Percentiles rank a stretch among this genome's conserved stretches.
Evolutionary conservation across 1,284 basidiomycete genomes (phyloP).

Genomic region (Leccinum fallax): DNA sequence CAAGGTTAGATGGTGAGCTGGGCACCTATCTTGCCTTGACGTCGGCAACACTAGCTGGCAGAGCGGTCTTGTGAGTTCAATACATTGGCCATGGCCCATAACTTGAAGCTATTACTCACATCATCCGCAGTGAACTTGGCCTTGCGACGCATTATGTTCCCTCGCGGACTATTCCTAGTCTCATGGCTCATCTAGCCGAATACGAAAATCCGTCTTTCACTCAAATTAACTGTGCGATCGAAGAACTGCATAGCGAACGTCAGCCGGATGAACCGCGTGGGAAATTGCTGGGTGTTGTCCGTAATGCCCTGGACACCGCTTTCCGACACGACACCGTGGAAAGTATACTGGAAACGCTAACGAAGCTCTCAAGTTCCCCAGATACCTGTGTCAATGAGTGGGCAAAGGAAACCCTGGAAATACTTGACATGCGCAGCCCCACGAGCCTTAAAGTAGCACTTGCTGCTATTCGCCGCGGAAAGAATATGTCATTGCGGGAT

Average conservation of each 20-base stretch:
- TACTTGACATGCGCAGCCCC: slow-evolving; percentile 76
- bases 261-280: slow-evolving; percentile 58
- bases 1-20: slow-evolving; percentile 87
- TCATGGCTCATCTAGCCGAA: slow-evolving; percentile 63
- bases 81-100: slow-evolving; percentile 6
- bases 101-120: slow-evolving; percentile 9
- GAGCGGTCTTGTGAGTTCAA: slow-evolving; percentile 78
- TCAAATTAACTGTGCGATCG: slow-evolving; percentile 61
- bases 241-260: slow-evolving; percentile 66
- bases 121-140: slow-evolving; percentile 70
- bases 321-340: slow-evolving; percentile 75
- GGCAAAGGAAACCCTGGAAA: slow-evolving; percentile 70
- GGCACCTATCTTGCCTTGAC: slow-evolving; percentile 96
- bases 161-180: slow-evolving; percentile 68
- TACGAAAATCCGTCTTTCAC: slow-evolving; percentile 55
- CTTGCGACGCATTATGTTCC: slow-evolving; percentile 91
- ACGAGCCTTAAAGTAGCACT: slow-evolving; percentile 90
- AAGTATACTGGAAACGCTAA: slow-evolving; percentile 66
- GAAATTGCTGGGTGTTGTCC: slow-evolving; percentile 62
- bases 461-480: slow-evolving; percentile 73
- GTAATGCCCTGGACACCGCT: slow-evolving; percentile 76
- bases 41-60: slow-evolving; percentile 70
- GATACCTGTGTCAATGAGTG: slow-evolving; percentile 59
- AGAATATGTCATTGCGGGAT: slow-evolving; percentile 60
- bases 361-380: slow-evolving; percentile 46